phyloP scores from a whole-genome alignment of 306 rosid genomes.

The Acacia melanoxylon region DNA sequence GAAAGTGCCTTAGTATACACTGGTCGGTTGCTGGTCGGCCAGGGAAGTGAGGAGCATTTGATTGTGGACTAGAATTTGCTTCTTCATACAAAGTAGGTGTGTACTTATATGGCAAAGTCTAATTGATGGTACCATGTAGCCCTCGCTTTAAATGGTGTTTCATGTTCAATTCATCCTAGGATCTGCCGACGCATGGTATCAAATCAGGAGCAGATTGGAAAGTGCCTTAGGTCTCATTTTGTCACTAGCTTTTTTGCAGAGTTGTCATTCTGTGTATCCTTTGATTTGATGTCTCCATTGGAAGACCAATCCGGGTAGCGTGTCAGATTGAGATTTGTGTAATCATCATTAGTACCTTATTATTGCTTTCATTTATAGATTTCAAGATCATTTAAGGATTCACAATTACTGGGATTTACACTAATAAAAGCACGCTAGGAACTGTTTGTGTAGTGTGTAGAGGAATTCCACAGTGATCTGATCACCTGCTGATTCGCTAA shows the following conservation, averaged over 20 bases:
- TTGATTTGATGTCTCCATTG: constrained; percentile 8
- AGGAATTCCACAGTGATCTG: not conserved
- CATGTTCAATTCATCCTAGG: constrained; percentile 22
- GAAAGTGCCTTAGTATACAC: constrained; percentile 9
- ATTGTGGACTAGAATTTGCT: constrained; percentile 27
- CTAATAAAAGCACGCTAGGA: not conserved
- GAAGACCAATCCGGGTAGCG: not conserved
- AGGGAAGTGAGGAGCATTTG: constrained; percentile 17
- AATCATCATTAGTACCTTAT: not conserved
- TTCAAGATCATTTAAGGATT: constrained; percentile 20
- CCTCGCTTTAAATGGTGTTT: constrained; percentile 4
- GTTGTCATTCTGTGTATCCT: constrained; percentile 8
- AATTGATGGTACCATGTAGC: not conserved
- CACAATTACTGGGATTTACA: constrained; percentile 18
- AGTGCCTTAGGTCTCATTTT: constrained; percentile 20
- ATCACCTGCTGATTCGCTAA: constrained; percentile 4
- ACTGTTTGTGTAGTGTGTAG: not conserved
- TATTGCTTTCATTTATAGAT: not conserved
- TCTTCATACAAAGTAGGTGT: not conserved
- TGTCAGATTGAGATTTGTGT: constrained; percentile 3
- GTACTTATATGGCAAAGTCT: not conserved
- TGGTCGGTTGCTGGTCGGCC: constrained; percentile 39
- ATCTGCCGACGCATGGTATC: constrained; percentile 38
- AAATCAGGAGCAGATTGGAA: constrained; percentile 4
- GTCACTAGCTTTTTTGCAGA: constrained; percentile 4